Evolutionary conservation across 805 yeast genomes (phyloP), one percentile per base, ranked within the genome.

Genomic region (Schwanniomyces sp.): DNA sequence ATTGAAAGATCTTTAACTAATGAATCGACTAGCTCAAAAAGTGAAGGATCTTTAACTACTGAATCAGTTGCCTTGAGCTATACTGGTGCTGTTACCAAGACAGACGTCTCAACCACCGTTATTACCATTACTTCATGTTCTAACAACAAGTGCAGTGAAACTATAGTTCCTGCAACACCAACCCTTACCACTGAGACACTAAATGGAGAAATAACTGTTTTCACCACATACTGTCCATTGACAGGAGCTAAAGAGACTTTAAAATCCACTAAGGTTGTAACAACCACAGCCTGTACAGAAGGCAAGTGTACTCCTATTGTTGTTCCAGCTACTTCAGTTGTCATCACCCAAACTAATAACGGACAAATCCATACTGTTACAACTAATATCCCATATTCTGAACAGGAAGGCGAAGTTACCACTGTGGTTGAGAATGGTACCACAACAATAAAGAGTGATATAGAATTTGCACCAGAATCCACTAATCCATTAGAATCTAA

Each of bases 311-410:
- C 55, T 26, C 56, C 53, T 14, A 55, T 64, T 16, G 50, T 66
- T 12, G 57, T 64, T 16, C 53, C 64, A 34, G 66, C 66, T 48
- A 61, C 69, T 47, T 55, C 61, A 48, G 54, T 57, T 30, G 58
- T 56, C 28, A 55, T 58, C 26, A 62, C 70, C 43, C 56, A 56
- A 44, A 56, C 68, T 46, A 54, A 63, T 40, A 51, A 52, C 17
- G 59, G 63, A 44, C 54, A 52, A 44, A 53, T 55, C 41, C 59
- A 63, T 37, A 47, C 56, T 41, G 76, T 66, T 63, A 67, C 75
- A 51, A 69, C 74, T 36, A 59, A 58, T 57, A 66, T 73, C 51
- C 75, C 75, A 44, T n/a, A n/a, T n/a, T n/a, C n/a, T n/a, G n/a
- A n/a, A n/a, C n/a, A n/a, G n/a, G n/a, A n/a, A n/a, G n/a, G n/a